Percentiles rank a stretch among this genome's conserved stretches.
Conservation (phyloP, 73 alveolate species). For the Tetrahymena elliotti region DNA sequence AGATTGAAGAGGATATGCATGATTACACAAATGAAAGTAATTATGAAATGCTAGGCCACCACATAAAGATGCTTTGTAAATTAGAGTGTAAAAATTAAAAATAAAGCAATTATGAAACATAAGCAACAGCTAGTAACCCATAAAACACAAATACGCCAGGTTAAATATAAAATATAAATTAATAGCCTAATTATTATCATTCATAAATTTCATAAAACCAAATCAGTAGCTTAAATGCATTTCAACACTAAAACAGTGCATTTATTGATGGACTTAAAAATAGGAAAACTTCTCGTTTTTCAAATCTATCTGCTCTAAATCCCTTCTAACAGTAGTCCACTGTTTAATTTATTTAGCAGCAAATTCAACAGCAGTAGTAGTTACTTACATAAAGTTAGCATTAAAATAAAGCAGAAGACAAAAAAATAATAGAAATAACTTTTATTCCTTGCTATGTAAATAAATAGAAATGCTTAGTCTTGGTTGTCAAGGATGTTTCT, state of each 20-base stretch:
- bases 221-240: background rate
- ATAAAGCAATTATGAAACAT: background rate
- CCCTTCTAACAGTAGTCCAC: background rate
- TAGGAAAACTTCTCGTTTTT: background rate
- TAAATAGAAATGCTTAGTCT: background rate
- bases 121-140: background rate
- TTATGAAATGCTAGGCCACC: background rate
- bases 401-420: background rate
- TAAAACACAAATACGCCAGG: background rate
- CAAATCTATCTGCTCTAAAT: background rate
- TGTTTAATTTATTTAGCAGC: background rate
- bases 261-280: background rate
- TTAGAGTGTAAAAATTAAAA: background rate
- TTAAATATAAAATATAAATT: background rate
- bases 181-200: background rate
- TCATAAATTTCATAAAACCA: background rate
- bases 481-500: background rate
- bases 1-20: background rate
- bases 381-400: background rate
- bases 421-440: background rate
- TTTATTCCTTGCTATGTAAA: background rate
- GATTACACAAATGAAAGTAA: background rate
- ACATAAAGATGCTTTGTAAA: background rate
- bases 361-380: background rate
- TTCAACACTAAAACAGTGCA: background rate